Conservation (phyloP, 2,329 filamentous ascomycete genomes). For the Ciborinia camelliae region DNA sequence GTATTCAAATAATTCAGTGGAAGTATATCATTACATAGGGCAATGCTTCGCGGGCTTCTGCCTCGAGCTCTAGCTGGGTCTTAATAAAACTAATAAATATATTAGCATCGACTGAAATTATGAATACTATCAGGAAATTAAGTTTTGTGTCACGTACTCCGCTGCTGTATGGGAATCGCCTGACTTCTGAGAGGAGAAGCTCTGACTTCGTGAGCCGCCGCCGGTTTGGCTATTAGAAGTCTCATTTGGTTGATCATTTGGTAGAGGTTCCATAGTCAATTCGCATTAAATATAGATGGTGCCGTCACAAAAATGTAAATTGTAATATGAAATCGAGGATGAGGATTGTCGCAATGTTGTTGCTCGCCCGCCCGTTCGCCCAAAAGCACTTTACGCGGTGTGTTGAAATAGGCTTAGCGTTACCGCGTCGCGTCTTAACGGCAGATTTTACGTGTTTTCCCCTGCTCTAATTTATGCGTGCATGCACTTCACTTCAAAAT, state of each 20-base stretch:
- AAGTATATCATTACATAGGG: slow-evolving; percentile 68
- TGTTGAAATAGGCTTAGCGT: slow-evolving; percentile 8
- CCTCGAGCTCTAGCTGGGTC: slow-evolving; percentile 84
- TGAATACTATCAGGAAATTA: slow-evolving; percentile 1
- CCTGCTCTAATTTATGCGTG: slow-evolving; percentile 5
- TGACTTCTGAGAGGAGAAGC: slow-evolving; percentile 53
- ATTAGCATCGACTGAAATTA: not conserved
- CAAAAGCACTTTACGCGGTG: slow-evolving; percentile 27
- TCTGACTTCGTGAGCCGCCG: slow-evolving; percentile 48
- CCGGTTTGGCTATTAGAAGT: slow-evolving; percentile 22
- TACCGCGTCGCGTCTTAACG: slow-evolving; percentile 1
- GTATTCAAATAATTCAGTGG: not conserved
- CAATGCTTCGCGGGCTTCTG: slow-evolving; percentile 89
- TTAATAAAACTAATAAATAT: slow-evolving; percentile 67
- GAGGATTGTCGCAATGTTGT: slow-evolving; percentile 8
- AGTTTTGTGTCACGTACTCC: slow-evolving; percentile 35
- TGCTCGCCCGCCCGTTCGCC: slow-evolving; percentile 12
- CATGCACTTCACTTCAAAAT: slow-evolving; percentile 14
- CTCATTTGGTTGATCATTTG: slow-evolving; percentile 1
- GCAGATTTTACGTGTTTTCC: slow-evolving; percentile 13
- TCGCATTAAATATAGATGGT: not conserved
- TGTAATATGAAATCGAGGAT: not conserved
- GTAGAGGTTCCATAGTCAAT: not conserved
- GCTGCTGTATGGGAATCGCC: slow-evolving; percentile 53
- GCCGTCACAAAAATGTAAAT: not conserved